These are phyloP conservation scores for Aspergillus sp. DNA, from an alignment of 2,329 filamentous ascomycete species.

Conservation along the genomic window DNA sequence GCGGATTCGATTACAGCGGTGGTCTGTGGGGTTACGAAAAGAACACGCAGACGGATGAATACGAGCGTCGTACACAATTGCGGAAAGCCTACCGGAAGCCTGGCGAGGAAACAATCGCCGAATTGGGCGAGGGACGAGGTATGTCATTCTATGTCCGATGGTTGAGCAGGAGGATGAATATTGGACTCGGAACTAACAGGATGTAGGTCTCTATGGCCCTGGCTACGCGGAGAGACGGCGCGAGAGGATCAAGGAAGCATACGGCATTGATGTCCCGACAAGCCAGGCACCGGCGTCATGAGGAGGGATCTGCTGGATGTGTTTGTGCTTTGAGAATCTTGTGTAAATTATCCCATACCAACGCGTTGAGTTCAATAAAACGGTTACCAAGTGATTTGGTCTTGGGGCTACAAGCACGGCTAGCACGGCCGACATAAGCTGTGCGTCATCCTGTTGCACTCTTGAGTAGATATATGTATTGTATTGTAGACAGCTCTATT, in stretches of 20 bases:
- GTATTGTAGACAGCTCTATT: no score
- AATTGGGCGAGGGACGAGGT: conserved; percentile 85
- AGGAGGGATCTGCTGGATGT: conserved; percentile 7
- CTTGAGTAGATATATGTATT: no score
- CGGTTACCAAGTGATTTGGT: neutral
- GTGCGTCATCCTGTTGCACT: no score
- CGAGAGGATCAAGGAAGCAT: conserved; percentile 74
- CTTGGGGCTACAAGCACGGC: no score
- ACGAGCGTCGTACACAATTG: conserved; percentile 64
- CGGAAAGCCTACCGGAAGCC: conserved; percentile 67
- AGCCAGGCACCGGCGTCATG: conserved; percentile 40
- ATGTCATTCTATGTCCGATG: conserved; percentile 24
- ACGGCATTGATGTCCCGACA: conserved; percentile 73
- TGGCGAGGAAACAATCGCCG: conserved; percentile 67
- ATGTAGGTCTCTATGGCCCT: conserved; percentile 64
- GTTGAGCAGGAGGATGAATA: no score
- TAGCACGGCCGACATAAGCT: no score
- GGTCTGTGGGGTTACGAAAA: conserved; percentile 49
- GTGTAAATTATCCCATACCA: conserved; percentile 24
- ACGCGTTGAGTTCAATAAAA: conserved; percentile 1
- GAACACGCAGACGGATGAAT: conserved; percentile 59
- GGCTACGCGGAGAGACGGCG: conserved; percentile 79
- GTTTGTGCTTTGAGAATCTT: conserved; percentile 6
- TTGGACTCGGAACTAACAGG: neutral
- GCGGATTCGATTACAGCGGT: conserved; percentile 61